Evolutionary conservation across 2,329 filamentous ascomycete genomes (phyloP).

Genomic region (Xylariomycetidae sp.): DNA sequence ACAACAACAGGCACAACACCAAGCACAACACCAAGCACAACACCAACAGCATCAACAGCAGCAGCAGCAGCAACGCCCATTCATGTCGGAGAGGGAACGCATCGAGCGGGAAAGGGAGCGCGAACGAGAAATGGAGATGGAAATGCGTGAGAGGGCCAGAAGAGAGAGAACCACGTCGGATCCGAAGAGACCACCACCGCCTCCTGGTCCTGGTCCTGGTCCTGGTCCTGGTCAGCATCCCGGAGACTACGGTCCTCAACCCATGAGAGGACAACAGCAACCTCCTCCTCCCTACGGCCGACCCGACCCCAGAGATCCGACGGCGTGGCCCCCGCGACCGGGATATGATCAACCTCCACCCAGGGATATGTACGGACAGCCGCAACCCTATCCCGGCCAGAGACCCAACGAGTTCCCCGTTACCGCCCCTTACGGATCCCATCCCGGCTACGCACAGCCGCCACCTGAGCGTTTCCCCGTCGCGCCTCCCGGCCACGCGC

Average conservation of each 20-base stretch:
- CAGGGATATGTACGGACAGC: conserved; percentile 37
- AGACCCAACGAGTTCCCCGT: conserved; percentile 46
- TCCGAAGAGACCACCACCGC: conserved; percentile 37
- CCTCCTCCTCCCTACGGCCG: conserved; percentile 36
- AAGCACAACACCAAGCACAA: no score
- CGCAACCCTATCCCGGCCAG: conserved; percentile 35
- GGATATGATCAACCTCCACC: conserved; percentile 35
- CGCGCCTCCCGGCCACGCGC: conserved; percentile 22
- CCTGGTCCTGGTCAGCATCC: conserved; percentile 41
- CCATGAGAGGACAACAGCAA: conserved; percentile 20
- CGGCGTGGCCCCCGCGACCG: conserved; percentile 32
- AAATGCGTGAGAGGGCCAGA: conserved; percentile 28
- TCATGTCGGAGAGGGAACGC: conserved; percentile 29
- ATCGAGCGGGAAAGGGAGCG: conserved; percentile 41
- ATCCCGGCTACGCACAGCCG: conserved; percentile 32
- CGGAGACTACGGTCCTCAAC: conserved; percentile 40
- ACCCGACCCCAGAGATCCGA: conserved; percentile 26
- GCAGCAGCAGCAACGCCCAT: no score
- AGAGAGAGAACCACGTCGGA: conserved; percentile 47
- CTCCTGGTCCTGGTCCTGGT: no score
- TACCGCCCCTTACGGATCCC: conserved; percentile 33
- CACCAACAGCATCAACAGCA: no score
- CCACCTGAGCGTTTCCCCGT: conserved; percentile 35
- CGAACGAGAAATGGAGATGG: conserved; percentile 29
- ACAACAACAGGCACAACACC: no score